These are phyloP conservation scores for Tetracladium maxilliforme DNA, from an alignment of 2,329 filamentous ascomycete genomes.

Conservation along the genomic window DNA sequence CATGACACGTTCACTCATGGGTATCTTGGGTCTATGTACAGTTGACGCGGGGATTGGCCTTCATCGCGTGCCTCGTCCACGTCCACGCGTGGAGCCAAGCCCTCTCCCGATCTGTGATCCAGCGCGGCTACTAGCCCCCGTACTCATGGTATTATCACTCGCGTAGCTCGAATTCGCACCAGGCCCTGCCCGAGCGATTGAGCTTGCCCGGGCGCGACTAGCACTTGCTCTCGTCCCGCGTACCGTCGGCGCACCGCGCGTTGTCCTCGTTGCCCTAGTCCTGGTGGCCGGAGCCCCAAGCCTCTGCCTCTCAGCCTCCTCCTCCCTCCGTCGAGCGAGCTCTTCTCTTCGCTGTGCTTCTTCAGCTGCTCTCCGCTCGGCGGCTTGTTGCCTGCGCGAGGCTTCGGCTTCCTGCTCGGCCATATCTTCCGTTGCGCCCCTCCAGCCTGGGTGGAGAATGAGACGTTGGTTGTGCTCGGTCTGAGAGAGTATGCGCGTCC, in stretches of 20 bases:
- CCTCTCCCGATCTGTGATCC: too few species aligned
- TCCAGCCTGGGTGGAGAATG: conserved; percentile 77
- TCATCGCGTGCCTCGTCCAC: too few species aligned
- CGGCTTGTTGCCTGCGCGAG: conserved; percentile 56
- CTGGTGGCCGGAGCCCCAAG: conserved; percentile 23
- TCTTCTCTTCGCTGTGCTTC: conserved; percentile 67
- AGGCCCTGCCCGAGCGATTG: too few species aligned
- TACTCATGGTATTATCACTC: too few species aligned
- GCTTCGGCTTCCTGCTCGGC: conserved; percentile 77
- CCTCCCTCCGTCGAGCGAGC: conserved; percentile 42
- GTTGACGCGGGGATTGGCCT: too few species aligned
- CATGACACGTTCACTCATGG: too few species aligned
- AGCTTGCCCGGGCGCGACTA: conserved; percentile 5
- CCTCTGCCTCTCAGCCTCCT: conserved; percentile 38
- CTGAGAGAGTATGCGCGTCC: conserved; percentile 90
- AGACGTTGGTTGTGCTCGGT: conserved; percentile 95
- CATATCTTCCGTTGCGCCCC: conserved; percentile 75
- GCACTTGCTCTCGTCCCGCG: conserved; percentile 13
- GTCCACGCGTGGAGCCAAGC: too few species aligned
- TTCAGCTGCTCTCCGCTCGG: conserved; percentile 61
- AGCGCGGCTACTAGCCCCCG: too few species aligned
- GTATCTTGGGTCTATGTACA: too few species aligned
- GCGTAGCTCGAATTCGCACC: too few species aligned
- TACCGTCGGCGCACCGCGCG: conserved; percentile 1
- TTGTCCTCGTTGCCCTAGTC: conserved; percentile 14